Percentiles rank a stretch among this genome's conserved stretches.
Evolutionary conservation across 306 rosid species (phyloP).

Genomic region (Carpinus viminea): DNA sequence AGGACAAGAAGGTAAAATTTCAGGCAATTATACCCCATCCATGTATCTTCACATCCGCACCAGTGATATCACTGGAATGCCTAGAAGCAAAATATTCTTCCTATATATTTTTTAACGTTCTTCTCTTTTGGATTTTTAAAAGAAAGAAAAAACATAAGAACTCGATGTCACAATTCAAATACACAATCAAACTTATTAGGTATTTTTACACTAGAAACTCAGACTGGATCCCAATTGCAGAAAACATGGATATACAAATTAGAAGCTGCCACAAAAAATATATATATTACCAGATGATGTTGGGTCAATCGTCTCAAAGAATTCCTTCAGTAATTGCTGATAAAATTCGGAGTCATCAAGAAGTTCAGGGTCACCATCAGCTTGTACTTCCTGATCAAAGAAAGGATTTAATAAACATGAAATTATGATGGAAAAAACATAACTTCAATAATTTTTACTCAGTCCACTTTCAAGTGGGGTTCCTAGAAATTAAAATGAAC

Average conservation of each 20-base stretch:
- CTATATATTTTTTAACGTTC: neutral
- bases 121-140: neutral
- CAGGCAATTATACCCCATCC: neutral
- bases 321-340: slow-evolving; percentile 83
- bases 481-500: neutral
- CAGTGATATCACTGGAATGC: neutral
- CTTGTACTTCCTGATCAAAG: slow-evolving; percentile 49
- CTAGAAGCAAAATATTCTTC: neutral
- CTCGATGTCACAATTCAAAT: neutral
- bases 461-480: neutral
- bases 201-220: neutral
- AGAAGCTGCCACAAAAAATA: neutral
- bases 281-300: slow-evolving; percentile 59
- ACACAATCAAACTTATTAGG: neutral
- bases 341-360: slow-evolving; percentile 87
- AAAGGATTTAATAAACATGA: slow-evolving; percentile 5
- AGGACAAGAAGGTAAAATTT: neutral
- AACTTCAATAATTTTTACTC: neutral
- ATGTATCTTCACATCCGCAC: neutral
- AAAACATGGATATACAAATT: neutral
- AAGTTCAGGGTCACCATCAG: slow-evolving; percentile 74
- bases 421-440: neutral
- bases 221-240: slow-evolving; percentile 9
- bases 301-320: slow-evolving; percentile 82
- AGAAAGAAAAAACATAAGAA: neutral